phyloP scores from a whole-genome alignment of 2,329 filamentous ascomycete genomes.

The Epichloe bromicola region DNA sequence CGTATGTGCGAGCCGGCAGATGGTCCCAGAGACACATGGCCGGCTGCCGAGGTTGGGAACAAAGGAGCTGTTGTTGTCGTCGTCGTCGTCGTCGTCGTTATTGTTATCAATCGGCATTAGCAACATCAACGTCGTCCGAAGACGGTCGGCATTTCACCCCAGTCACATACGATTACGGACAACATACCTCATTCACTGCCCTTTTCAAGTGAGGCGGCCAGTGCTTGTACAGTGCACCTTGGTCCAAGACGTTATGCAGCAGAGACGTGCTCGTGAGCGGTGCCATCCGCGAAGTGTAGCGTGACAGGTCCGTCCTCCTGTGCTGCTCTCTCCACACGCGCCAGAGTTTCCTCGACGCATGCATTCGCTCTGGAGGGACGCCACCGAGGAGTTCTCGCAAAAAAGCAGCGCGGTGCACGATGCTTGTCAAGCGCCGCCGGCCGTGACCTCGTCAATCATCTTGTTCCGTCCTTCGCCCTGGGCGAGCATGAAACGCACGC shows the following conservation, averaged over 20 bases:
- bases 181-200: slow-evolving; percentile 1
- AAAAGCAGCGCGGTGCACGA: slow-evolving; percentile 12
- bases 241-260: slow-evolving; percentile 1
- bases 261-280: neutral
- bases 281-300: slow-evolving; percentile 10
- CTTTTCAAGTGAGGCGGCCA: neutral
- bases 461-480: slow-evolving; percentile 4
- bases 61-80: slow-evolving; percentile 1
- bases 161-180: neutral
- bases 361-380: slow-evolving; percentile 4
- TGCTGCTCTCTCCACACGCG: neutral
- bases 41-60: neutral
- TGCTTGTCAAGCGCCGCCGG: neutral
- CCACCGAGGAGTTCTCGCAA: slow-evolving; percentile 10
- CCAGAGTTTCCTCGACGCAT: slow-evolving; percentile 10
- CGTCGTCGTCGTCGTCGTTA: no score
- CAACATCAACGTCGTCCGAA: no score
- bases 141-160: no score
- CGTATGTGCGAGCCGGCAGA: slow-evolving; percentile 6
- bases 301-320: neutral
- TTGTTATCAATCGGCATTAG: neutral
- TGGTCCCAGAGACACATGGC: slow-evolving; percentile 6
- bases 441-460: slow-evolving; percentile 1
- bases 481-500: slow-evolving; percentile 6
- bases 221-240: neutral